Conservation (phyloP, 768 basidiomycete species). For the Serendipita indica region DNA sequence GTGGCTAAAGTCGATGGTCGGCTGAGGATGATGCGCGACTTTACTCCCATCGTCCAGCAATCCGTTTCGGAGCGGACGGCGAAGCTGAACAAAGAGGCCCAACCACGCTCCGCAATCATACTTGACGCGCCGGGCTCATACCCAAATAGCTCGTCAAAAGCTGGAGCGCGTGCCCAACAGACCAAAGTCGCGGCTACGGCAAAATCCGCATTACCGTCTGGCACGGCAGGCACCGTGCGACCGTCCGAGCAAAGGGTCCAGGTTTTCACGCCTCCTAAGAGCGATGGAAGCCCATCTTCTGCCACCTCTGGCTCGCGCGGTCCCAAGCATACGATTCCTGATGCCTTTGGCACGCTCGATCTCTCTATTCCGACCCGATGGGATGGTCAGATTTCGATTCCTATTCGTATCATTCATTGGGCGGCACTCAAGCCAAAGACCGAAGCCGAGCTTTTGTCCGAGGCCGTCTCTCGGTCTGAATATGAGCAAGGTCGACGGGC, state of each 20-base stretch:
- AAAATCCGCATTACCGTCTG: neutral
- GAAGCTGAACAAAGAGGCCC: neutral
- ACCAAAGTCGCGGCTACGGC: neutral
- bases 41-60: neutral
- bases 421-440: neutral
- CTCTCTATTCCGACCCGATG: neutral
- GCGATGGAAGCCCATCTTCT: conserved; percentile 1
- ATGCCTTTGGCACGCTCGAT: neutral
- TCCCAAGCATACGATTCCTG: neutral
- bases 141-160: neutral
- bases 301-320: neutral
- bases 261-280: neutral
- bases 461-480: neutral
- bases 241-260: neutral
- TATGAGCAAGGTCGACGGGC: neutral
- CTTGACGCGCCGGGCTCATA: neutral
- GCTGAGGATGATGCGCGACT: neutral
- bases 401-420: neutral
- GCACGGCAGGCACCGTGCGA: neutral
- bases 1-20: neutral
- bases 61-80: neutral
- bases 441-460: neutral
- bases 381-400: neutral
- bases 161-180: neutral
- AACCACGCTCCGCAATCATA: neutral